A percentile compares a stretch with the other conserved stretches of the same genome.
Evolutionary conservation across 192 early-diverging fungal species (phyloP).

Genomic region (Coemansia sp.): DNA sequence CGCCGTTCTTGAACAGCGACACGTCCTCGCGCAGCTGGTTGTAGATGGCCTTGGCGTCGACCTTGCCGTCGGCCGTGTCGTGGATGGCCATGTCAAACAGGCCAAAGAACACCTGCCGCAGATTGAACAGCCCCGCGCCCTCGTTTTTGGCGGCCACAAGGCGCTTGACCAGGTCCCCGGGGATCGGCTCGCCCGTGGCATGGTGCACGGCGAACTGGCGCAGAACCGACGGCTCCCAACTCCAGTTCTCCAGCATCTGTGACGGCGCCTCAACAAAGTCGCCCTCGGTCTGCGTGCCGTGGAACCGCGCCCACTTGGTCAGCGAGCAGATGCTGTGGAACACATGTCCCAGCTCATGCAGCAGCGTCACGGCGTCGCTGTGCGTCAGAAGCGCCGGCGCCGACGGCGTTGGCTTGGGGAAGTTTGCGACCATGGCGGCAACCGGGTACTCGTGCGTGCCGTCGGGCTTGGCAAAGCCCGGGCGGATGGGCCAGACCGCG

Average conservation of each 20-base stretch:
- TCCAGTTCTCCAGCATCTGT: slow-evolving; percentile 90
- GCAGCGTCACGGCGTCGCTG: slow-evolving; percentile 74
- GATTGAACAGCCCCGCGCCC: slow-evolving; percentile 66
- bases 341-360: slow-evolving; percentile 81
- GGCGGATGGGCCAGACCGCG: slow-evolving; percentile 74
- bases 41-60: slow-evolving; percentile 48
- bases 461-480: slow-evolving; percentile 58
- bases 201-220: slow-evolving; percentile 65
- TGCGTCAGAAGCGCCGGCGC: slow-evolving; percentile 77
- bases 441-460: slow-evolving; percentile 61
- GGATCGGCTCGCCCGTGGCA: slow-evolving; percentile 66
- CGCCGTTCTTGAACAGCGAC: slow-evolving; percentile 42
- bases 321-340: slow-evolving; percentile 65
- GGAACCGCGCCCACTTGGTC: slow-evolving; percentile 72
- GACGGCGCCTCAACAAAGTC: slow-evolving; percentile 90
- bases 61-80: slow-evolving; percentile 52
- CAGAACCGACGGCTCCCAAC: slow-evolving; percentile 62
- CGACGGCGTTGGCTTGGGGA: slow-evolving; percentile 62
- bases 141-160: slow-evolving; percentile 74
- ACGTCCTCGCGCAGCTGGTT: slow-evolving; percentile 47
- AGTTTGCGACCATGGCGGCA: slow-evolving; percentile 72
- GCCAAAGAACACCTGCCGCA: slow-evolving; percentile 77
- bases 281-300: slow-evolving; percentile 71
- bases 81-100: slow-evolving; percentile 76
- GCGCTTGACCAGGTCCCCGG: slow-evolving; percentile 64